A percentile compares a stretch with the other conserved stretches of the same genome.
Evolutionary conservation across 768 basidiomycete species (phyloP).

Genomic region (Trametes villosa): DNA sequence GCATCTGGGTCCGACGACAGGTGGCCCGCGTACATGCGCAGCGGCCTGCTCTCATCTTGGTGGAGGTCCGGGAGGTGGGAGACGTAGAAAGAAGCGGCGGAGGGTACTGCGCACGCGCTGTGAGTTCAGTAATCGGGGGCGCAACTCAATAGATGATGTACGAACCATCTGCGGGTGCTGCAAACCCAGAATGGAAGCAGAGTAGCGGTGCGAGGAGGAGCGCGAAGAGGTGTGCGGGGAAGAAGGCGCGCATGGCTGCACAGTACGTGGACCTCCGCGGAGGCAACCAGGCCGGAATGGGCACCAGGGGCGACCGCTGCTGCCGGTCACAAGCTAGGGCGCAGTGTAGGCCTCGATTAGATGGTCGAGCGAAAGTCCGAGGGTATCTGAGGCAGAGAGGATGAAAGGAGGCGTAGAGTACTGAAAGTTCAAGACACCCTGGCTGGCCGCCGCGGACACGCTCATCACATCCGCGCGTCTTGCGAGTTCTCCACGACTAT

Average conservation of each 20-base stretch:
- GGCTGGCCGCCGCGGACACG: background rate
- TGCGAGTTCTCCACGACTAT: background rate
- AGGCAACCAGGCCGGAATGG: background rate
- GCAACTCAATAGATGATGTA: background rate
- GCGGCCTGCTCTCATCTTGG: constrained; percentile 67
- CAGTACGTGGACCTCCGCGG: constrained; percentile 5
- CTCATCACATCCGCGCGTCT: background rate
- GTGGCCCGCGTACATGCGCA: constrained; percentile 87
- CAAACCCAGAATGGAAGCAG: constrained; percentile 10
- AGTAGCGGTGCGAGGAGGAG: constrained; percentile 19
- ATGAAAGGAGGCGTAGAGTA: background rate
- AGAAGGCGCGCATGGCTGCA: constrained; percentile 18
- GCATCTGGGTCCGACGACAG: constrained; percentile 76
- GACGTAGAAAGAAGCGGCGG: constrained; percentile 86
- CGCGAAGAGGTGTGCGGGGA: constrained; percentile 18
- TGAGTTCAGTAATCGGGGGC: too few species aligned
- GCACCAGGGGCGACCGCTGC: background rate
- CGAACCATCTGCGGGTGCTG: constrained; percentile 35
- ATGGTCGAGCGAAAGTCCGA: background rate
- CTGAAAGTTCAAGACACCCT: background rate
- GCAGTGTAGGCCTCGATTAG: background rate
- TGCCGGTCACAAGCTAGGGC: background rate
- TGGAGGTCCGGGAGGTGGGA: constrained; percentile 74
- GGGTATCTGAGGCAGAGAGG: constrained; percentile 3
- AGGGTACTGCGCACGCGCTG: constrained; percentile 53